Conservation (phyloP, 495 filamentous ascomycete species). For the Glutinoglossum americanum region DNA sequence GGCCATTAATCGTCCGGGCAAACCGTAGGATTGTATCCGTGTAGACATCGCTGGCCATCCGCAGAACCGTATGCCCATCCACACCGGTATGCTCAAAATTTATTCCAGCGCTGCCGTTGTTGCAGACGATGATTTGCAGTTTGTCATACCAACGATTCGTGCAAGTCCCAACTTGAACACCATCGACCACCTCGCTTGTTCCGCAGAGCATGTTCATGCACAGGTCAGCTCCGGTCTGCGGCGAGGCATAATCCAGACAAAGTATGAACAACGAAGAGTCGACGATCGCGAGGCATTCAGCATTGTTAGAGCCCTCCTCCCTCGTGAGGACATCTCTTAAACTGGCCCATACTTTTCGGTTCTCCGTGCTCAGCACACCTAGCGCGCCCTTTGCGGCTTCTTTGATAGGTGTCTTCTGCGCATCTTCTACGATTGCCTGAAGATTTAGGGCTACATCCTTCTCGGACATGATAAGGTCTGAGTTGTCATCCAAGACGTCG, state of each 20-base stretch:
- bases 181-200: conserved; percentile 72
- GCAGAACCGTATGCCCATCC: conserved; percentile 88
- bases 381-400: conserved; percentile 86
- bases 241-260: conserved; percentile 82
- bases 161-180: conserved; percentile 91
- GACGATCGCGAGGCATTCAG: conserved; percentile 82
- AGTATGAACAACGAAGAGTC: conserved; percentile 86
- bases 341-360: conserved; percentile 86
- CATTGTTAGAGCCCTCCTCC: conserved; percentile 77
- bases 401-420: conserved; percentile 67
- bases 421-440: conserved; percentile 80
- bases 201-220: conserved; percentile 98
- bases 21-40: conserved; percentile 96
- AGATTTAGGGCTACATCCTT: conserved; percentile 84
- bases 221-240: conserved; percentile 51
- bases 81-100: conserved; percentile 99
- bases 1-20: conserved; percentile 86
- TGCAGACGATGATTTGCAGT: conserved; percentile 96
- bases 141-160: conserved; percentile 99
- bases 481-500: conserved; percentile 84
- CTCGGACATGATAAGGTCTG: conserved; percentile 92
- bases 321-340: conserved; percentile 73
- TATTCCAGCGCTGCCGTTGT: conserved; percentile 94
- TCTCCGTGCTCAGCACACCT: conserved; percentile 88
- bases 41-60: conserved; percentile 90